Conservation (phyloP, 495 filamentous ascomycete species). For the Penicillium manginii region DNA sequence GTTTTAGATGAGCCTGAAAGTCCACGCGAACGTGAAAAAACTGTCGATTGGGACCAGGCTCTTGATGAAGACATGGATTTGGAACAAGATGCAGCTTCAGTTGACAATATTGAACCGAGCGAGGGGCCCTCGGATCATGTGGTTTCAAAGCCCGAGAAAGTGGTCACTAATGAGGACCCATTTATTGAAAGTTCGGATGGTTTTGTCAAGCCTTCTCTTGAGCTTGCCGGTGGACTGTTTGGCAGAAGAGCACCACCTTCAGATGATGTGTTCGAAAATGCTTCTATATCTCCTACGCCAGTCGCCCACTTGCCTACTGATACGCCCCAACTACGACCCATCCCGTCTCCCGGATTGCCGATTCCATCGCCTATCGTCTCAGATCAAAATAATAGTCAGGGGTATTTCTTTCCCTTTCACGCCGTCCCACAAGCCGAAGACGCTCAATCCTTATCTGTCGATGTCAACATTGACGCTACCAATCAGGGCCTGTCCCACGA, state of each 20-base stretch:
- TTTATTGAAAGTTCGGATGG: conserved; percentile 20
- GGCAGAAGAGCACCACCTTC: conserved; percentile 10
- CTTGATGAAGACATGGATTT: conserved; percentile 42
- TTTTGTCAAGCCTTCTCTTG: conserved; percentile 30
- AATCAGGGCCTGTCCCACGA: background rate
- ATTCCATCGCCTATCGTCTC: conserved; percentile 50
- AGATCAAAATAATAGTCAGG: conserved; percentile 23
- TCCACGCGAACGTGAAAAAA: conserved; percentile 54
- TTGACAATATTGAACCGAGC: conserved; percentile 11
- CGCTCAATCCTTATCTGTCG: conserved; percentile 8
- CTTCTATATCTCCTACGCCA: background rate
- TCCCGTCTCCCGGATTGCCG: conserved; percentile 50
- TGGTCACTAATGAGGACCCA: conserved; percentile 13
- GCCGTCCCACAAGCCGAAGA: conserved; percentile 15
- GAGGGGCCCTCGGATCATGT: conserved; percentile 12
- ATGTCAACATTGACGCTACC: background rate
- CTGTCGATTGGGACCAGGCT: conserved; percentile 34
- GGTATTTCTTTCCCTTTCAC: conserved; percentile 36
- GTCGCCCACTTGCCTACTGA: conserved; percentile 33
- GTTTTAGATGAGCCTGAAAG: conserved; percentile 69
- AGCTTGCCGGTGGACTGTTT: conserved; percentile 16
- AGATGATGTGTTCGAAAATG: conserved; percentile 8
- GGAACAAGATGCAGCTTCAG: conserved; percentile 21
- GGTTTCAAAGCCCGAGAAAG: conserved; percentile 18
- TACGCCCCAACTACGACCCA: conserved; percentile 49